Percentiles rank a stretch among this genome's conserved stretches.
phyloP scores from a whole-genome alignment of 352 stramenopile species.

The Plasmopara viticola region DNA sequence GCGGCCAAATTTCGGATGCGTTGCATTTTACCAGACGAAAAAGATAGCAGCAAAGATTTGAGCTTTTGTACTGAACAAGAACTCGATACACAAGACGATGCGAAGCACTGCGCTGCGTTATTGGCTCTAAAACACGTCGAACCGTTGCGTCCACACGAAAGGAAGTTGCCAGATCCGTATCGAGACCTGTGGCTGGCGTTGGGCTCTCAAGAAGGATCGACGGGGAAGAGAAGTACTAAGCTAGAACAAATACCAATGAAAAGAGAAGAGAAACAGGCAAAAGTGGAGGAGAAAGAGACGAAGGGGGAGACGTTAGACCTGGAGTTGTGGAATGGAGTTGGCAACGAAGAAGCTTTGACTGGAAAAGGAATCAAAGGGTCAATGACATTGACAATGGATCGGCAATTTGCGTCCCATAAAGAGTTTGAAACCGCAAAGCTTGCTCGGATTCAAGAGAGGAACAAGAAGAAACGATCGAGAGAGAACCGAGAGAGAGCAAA shows the following conservation, averaged over 20 bases:
- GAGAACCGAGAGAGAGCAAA: conserved; percentile 91
- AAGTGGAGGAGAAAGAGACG: conserved; percentile 10
- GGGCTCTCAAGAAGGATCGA: conserved; percentile 4
- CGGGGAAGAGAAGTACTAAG: conserved; percentile 1
- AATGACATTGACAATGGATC: conserved; percentile 53
- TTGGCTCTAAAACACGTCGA: conserved; percentile 94
- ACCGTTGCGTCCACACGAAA: conserved; percentile 88
- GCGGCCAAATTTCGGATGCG: conserved; percentile 35
- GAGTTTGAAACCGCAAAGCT: conserved; percentile 62
- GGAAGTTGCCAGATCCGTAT: conserved; percentile 96
- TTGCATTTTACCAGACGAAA: conserved; percentile 90
- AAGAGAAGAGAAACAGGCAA: conserved; percentile 3
- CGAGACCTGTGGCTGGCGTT: conserved; percentile 87
- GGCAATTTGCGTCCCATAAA: conserved; percentile 68
- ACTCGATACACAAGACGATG: conserved; percentile 77
- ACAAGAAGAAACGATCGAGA: conserved; percentile 73
- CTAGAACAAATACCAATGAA: conserved; percentile 6
- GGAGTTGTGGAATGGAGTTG: conserved; percentile 32
- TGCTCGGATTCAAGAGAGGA: conserved; percentile 46
- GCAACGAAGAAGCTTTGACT: conserved; percentile 3
- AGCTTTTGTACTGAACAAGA: conserved; percentile 86
- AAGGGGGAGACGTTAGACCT: conserved; percentile 14
- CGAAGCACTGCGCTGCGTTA: conserved; percentile 90
- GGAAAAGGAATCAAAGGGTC: conserved; percentile 18
- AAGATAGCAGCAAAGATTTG: conserved; percentile 92